Evolutionary conservation across 2,329 filamentous ascomycete genomes (phyloP), one percentile per base, ranked within the genome.

Genomic region (Fusarium tuaranense): DNA sequence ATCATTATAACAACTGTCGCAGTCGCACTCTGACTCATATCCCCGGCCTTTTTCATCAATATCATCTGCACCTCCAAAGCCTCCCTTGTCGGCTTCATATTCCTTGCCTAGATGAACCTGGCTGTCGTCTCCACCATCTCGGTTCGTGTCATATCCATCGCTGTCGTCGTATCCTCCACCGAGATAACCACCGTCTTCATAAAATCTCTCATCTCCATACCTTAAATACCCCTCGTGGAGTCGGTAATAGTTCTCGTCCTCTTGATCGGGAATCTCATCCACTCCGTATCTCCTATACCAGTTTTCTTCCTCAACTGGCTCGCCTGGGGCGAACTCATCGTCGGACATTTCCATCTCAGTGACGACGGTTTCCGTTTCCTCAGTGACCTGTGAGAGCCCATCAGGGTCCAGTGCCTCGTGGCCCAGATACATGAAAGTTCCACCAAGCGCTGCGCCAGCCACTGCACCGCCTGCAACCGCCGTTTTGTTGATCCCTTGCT

Each of bases 121-220:
- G 6, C 32, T 38, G 32, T 58, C n/a, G 30, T 22, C 53, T 9
- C 32, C 30, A 8, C n/a, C 20, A 13, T 59, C 55, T 14, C 18
- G 32, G 16, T 62, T 73, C 12, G 60, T 22, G 5, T 67, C 13
- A n/a, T 71, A 67, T 7, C 32, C 51, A 4, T 71, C 59, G n/a
- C 51, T 73, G 1, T 12, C 48, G 7, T 20, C 48, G n/a, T 55
- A 55, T 55, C 48, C 18, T 20, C 48, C 48, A n/a, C 27, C 27
- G 8, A 32, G n/a, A 5, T 55, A 55, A 2, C 25, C 46, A 13
- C 18, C 18, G 4, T n/a, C 48, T n/a, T 20, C 18, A 55, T 55
- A 32, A 3, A 32, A 32, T 30, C 10, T 14, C n/a, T 9, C 48
- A 13, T 32, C 27, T n/a, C 16, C 18, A 20, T 32, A 30, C 3